Evolutionary conservation across 768 basidiomycete species (phyloP).

Genomic region (Amanita rimosa): DNA sequence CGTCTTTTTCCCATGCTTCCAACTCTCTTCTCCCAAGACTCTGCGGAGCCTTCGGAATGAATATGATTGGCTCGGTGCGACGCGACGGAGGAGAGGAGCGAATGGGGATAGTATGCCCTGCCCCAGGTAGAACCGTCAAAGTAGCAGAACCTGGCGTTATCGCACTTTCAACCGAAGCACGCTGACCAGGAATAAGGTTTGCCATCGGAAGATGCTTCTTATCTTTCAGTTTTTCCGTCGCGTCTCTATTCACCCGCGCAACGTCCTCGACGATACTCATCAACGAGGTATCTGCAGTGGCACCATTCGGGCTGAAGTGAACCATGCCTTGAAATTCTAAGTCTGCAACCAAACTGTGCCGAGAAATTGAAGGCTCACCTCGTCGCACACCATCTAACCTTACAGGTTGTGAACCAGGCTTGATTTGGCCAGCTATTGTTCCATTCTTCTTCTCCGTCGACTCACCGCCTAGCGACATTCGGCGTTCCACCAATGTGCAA

Average conservation of each 20-base stretch:
- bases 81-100: background rate
- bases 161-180: background rate
- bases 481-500: conserved; percentile 11
- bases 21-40: conserved; percentile 23
- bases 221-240: conserved; percentile 11
- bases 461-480: conserved; percentile 7
- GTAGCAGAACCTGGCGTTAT: conserved; percentile 1
- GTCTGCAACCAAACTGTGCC: background rate
- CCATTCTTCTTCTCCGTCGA: background rate
- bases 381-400: background rate
- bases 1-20: conserved; percentile 12
- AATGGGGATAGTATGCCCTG: background rate
- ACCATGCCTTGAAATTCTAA: background rate
- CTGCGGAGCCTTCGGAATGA: conserved; percentile 26
- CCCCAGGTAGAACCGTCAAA: background rate
- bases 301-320: background rate
- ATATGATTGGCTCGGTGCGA: background rate
- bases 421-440: background rate
- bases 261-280: conserved; percentile 66
- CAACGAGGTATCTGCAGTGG: conserved; percentile 12
- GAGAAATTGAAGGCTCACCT: background rate
- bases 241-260: conserved; percentile 20
- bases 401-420: background rate
- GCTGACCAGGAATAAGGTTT: background rate
- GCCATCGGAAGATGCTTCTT: conserved; percentile 1